Conservation (phyloP, 352 stramenopile genomes). For the Phytophthora multivora region DNA sequence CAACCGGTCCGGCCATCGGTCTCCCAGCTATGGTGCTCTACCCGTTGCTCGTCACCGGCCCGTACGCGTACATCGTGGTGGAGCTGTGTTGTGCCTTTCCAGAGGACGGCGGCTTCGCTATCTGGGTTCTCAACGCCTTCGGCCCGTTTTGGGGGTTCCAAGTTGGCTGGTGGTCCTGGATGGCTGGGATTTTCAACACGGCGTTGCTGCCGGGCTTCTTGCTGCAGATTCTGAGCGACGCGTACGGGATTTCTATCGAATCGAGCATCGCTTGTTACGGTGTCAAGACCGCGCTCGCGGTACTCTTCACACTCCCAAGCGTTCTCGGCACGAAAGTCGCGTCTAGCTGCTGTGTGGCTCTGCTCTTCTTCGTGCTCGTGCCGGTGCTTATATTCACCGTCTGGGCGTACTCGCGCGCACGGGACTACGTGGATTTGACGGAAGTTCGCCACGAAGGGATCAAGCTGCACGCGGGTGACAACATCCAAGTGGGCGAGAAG, state of each 20-base stretch:
- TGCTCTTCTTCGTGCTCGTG: conserved; percentile 52
- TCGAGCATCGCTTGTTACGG: conserved; percentile 33
- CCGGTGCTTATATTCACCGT: conserved; percentile 86
- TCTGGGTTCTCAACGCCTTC: conserved; percentile 76
- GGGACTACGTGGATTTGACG: conserved; percentile 89
- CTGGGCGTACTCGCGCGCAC: conserved; percentile 42
- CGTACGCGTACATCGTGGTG: conserved; percentile 61
- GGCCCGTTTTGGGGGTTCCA: conserved; percentile 82
- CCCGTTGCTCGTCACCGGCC: conserved; percentile 63
- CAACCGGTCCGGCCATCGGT: conserved; percentile 57
- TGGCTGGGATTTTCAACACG: conserved; percentile 62
- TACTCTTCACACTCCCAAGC: conserved; percentile 40
- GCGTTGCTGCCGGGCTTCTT: conserved; percentile 53
- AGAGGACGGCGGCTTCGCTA: conserved; percentile 72
- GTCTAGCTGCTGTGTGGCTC: conserved; percentile 28
- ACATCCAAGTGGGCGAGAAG: conserved; percentile 63
- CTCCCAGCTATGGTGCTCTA: conserved; percentile 62
- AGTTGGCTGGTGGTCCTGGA: conserved; percentile 84
- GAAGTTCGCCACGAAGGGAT: conserved; percentile 74
- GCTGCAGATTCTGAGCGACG: conserved; percentile 42
- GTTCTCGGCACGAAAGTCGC: conserved; percentile 43
- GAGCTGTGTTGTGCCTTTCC: conserved; percentile 78
- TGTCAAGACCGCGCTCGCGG: conserved; percentile 36
- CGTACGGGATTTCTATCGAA: conserved; percentile 33
- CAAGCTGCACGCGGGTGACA: conserved; percentile 27